Evolutionary conservation across 140 eudicot species (phyloP), one percentile per base, ranked within the genome.

Genomic region (Senecio squalidus): DNA sequence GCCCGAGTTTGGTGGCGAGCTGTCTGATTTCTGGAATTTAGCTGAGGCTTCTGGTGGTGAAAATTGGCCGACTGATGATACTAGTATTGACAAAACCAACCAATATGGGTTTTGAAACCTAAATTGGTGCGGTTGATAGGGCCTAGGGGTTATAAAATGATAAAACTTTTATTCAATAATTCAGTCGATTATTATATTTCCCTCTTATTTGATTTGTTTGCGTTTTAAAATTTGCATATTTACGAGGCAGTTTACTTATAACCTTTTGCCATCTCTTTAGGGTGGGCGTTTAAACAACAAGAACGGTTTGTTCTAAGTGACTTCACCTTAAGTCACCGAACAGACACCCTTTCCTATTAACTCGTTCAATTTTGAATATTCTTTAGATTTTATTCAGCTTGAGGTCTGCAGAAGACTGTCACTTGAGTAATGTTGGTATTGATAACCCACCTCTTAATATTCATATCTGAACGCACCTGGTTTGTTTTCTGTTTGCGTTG

Each of bases 1-100:
- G 45, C 70, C 80, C 27, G 92, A 69, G 44, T 61, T 79, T 10
- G 89, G 89, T 33, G 84, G 73, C 9, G 77, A 72, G 49, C 18
- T 84, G 53, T 70, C 95, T 25, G 88, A 89, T 77, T 60, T 73
- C 26, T 85, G 92, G 95, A 72, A 85, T 49, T 49, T 78, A 47
- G 86, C 74, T 9, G 62, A 13, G 15, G 43, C 27, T 77, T 61
- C 84, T n/a, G 85, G 78, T 6, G 58, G 54, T 44, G 92, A 75
- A 50, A 69, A 39, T 52, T 64, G 84, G 86, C 67, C 67, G 4
- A 64, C 66, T 50, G 84, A 63, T 46, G 95, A 78, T n/a, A n/a
- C n/a, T n/a, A n/a, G n/a, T n/a, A n/a, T n/a, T n/a, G n/a, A n/a
- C n/a, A n/a, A n/a, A 66, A 52, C 28, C 36, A 78, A 79, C 47